Base-by-base conservation (phyloP, 2,329 filamentous ascomycete species). In the Hypoxylon sp. region DNA sequence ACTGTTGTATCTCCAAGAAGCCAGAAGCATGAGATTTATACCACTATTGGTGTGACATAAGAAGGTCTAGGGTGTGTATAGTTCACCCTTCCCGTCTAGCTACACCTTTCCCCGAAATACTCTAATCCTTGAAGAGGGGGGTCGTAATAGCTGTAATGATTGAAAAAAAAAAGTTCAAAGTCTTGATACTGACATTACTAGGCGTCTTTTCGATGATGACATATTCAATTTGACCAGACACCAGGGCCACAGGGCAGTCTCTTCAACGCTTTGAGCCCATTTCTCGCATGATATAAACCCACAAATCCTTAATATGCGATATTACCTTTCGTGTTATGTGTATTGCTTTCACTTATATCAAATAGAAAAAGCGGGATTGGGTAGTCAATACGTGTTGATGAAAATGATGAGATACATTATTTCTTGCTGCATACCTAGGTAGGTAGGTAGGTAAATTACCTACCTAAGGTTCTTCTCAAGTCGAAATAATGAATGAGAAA, bases 381-480 rank as follows among this genome's bases (percentile, higher is more conserved):
- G 4, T n/a, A 37, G 14, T n/a, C 7, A 37, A 16, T 37, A 16
- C 4, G 16, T 6, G 7, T 37, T 6, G 34, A n/a, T n/a, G 34
- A 37, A 14, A 37, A 37, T 37, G 34, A 41, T 41, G 19, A 41
- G n/a, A n/a, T 41, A 41, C 37, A 39, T 41, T 41, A 41, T 8
- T 37, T 21, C 25, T 29, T 43, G 19, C 43, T 54, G 11, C 51
- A 21, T 27, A 12, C n/a, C n/a, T n/a, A n/a, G n/a, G n/a, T n/a
- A n/a, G n/a, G n/a, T n/a, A n/a, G n/a, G n/a, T n/a, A n/a, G n/a
- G n/a, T n/a, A n/a, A n/a, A n/a, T n/a, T n/a, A n/a, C n/a, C n/a
- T n/a, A n/a, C n/a, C n/a, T n/a, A n/a, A 41, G 11, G 29, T 39
- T 34, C 27, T 29, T 25, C 27, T 25, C 21, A 39, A 39, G 27